Evolutionary conservation across 768 basidiomycete species (phyloP).

Genomic region (Chalciporus sphaerocephalus): DNA sequence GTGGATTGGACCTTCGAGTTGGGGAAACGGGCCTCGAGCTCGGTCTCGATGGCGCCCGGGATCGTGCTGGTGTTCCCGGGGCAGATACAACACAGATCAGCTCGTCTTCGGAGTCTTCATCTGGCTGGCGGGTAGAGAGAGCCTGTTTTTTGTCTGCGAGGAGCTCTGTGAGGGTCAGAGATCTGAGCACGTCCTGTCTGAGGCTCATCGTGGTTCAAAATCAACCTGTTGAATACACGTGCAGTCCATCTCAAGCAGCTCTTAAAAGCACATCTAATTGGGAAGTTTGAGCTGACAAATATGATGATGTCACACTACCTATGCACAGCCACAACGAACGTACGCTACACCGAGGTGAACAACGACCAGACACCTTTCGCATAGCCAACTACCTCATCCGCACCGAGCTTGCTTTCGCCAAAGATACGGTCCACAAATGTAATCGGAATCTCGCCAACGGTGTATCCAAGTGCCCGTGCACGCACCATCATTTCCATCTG

Average conservation of each 20-base stretch:
- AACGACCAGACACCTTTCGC: slow-evolving; percentile 80
- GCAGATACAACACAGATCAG: slow-evolving; percentile 68
- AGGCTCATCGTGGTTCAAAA: slow-evolving; percentile 51
- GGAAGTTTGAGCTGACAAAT: slow-evolving; percentile 18
- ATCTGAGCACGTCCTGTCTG: slow-evolving; percentile 65
- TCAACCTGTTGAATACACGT: not conserved
- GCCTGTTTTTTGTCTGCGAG: slow-evolving; percentile 27
- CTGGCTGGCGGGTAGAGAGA: slow-evolving; percentile 13
- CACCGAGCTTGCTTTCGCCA: slow-evolving; percentile 89
- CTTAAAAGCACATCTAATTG: too few species aligned
- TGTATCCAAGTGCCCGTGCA: slow-evolving; percentile 77
- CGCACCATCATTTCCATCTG: slow-evolving; percentile 99
- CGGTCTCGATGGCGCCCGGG: slow-evolving; percentile 50
- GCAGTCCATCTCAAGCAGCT: not conserved
- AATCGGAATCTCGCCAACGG: slow-evolving; percentile 87
- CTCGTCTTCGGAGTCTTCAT: slow-evolving; percentile 62
- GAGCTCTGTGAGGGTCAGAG: slow-evolving; percentile 38
- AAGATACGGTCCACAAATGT: slow-evolving; percentile 93
- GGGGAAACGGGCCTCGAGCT: slow-evolving; percentile 43
- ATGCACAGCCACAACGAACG: slow-evolving; percentile 5
- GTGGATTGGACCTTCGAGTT: slow-evolving; percentile 17
- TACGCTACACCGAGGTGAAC: slow-evolving; percentile 61
- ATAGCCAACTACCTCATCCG: slow-evolving; percentile 84
- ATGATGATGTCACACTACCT: slow-evolving; percentile 19
- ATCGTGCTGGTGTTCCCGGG: slow-evolving; percentile 64